These are phyloP conservation scores for Jacaranda mimosifolia DNA, from an alignment of 257 asterid genomes.

Conservation along the genomic window DNA sequence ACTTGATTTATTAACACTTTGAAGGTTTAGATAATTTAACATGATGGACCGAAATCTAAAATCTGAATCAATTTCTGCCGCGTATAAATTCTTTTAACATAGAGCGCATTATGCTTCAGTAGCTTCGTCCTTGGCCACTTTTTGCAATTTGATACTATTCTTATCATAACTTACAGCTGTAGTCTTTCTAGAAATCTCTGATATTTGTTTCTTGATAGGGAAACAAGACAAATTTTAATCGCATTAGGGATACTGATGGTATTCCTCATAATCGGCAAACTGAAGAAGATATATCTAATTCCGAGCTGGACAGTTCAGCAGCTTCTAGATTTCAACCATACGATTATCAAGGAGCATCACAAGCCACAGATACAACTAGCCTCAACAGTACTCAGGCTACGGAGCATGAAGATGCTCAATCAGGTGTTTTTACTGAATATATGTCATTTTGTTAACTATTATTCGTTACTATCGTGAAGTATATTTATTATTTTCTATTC, in stretches of 20 bases:
- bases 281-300: constrained; percentile 55
- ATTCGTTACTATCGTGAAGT: constrained; percentile 1
- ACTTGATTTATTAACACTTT: constrained; percentile 10
- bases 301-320: constrained; percentile 62
- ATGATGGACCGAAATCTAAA: constrained; percentile 24
- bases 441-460: constrained; percentile 19
- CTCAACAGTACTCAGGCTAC: constrained; percentile 71
- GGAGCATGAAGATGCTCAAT: constrained; percentile 91
- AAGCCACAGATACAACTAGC: constrained; percentile 75
- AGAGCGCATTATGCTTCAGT: background rate
- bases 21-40: constrained; percentile 7
- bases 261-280: constrained; percentile 52
- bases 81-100: constrained; percentile 15
- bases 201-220: constrained; percentile 64
- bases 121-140: constrained; percentile 32
- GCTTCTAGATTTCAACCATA: constrained; percentile 63
- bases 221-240: constrained; percentile 67
- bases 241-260: constrained; percentile 59
- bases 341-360: constrained; percentile 73
- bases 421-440: constrained; percentile 65
- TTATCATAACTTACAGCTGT: constrained; percentile 16
- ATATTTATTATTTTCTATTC: constrained; percentile 14
- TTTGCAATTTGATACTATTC: constrained; percentile 19
- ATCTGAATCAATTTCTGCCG: constrained; percentile 9
- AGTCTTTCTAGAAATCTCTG: constrained; percentile 23